Conservation (phyloP, 345 rosid species). For the Acer negundo region DNA sequence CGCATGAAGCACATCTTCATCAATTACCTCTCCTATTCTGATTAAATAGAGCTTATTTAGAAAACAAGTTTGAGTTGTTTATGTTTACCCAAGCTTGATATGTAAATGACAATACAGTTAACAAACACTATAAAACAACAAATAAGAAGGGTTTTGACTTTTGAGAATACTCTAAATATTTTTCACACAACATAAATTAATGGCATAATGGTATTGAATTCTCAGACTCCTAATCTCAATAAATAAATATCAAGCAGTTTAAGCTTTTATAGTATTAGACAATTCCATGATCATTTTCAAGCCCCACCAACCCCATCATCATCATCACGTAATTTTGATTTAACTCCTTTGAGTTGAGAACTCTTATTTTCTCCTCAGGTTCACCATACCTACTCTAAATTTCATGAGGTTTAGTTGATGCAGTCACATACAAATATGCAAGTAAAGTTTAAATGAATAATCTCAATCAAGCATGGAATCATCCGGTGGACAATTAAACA, state of each 20-base stretch:
- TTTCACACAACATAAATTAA: neutral
- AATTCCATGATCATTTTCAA: neutral
- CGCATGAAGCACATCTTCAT: conserved; percentile 96
- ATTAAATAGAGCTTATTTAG: conserved; percentile 18
- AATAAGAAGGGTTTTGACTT: neutral
- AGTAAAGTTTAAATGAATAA: neutral
- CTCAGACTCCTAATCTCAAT: neutral
- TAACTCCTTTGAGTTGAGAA: neutral
- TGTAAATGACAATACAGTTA: neutral
- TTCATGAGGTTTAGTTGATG: neutral
- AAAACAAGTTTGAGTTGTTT: conserved; percentile 16
- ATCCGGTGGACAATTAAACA: neutral
- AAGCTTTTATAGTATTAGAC: neutral
- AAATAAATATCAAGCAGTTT: neutral
- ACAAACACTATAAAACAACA: neutral
- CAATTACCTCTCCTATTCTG: conserved; percentile 87
- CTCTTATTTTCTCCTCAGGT: neutral
- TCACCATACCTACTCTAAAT: neutral
- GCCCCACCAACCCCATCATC: neutral
- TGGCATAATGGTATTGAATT: conserved; percentile 4
- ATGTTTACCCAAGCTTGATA: conserved; percentile 3
- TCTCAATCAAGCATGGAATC: neutral
- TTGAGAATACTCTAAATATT: neutral
- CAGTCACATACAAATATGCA: neutral
- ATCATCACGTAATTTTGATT: neutral